Evolutionary conservation across 2,329 filamentous ascomycete species (phyloP).

Genomic region (Arthrobotrys musiformis): DNA sequence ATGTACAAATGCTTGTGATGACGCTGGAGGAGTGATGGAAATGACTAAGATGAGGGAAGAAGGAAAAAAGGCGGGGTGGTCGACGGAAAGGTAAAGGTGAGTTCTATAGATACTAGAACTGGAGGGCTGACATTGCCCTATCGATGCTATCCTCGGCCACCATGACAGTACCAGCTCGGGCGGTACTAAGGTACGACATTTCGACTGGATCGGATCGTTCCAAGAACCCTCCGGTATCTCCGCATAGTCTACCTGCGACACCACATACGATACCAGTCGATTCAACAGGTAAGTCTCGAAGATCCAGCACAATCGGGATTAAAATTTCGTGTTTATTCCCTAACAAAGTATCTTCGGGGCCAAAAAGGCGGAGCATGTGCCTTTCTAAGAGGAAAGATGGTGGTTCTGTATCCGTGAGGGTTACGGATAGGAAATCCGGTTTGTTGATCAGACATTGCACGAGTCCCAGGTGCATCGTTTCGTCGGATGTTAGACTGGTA

Average conservation of each 20-base stretch:
- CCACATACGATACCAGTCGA: constrained; percentile 95
- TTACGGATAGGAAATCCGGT: constrained; percentile 76
- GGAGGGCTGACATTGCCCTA: constrained; percentile 78
- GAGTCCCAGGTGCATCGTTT: constrained; percentile 72
- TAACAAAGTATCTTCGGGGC: constrained; percentile 73
- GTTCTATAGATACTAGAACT: constrained; percentile 57
- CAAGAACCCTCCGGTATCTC: constrained; percentile 66
- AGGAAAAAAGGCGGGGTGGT: background rate
- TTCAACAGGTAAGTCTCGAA: constrained; percentile 82
- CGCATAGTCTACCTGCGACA: constrained; percentile 82
- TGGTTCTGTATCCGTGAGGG: constrained; percentile 77
- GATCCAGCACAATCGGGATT: constrained; percentile 87
- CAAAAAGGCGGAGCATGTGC: constrained; percentile 72
- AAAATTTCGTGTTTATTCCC: constrained; percentile 78
- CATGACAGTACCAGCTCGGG: constrained; percentile 87
- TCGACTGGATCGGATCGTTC: constrained; percentile 68
- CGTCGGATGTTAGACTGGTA: constrained; percentile 68
- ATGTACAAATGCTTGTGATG: constrained; percentile 25
- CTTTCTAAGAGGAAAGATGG: constrained; percentile 79
- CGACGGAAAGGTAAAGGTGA: background rate
- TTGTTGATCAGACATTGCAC: constrained; percentile 70
- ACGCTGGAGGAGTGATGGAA: background rate
- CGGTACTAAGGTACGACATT: constrained; percentile 90
- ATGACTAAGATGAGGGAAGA: constrained; percentile 1
- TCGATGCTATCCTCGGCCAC: constrained; percentile 78